Conservation (phyloP, 2,329 filamentous ascomycete genomes). For the Fusarium continuum region DNA sequence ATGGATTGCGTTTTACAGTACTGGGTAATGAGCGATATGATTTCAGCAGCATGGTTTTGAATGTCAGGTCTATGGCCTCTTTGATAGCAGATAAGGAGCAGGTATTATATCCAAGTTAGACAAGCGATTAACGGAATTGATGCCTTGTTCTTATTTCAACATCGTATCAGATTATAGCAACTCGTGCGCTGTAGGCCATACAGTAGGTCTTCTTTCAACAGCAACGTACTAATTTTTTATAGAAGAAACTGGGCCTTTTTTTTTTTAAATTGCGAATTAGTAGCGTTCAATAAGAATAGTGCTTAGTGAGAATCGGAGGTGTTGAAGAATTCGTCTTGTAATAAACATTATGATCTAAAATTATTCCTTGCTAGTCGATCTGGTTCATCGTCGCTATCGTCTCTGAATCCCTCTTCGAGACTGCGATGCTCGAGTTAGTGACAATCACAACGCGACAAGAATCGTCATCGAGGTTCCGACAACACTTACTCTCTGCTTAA, state of each 20-base stretch:
- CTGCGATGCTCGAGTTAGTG: slow-evolving; percentile 43
- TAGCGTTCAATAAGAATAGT: background rate
- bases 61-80: background rate
- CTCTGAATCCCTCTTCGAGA: slow-evolving; percentile 66
- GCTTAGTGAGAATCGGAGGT: too few relatives aligned
- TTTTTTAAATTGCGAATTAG: background rate
- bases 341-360: slow-evolving; percentile 31
- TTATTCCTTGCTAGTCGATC: slow-evolving; percentile 37
- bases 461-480: background rate
- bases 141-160: background rate
- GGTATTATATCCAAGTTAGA: background rate
- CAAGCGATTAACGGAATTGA: slow-evolving; percentile 1
- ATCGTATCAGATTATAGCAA: background rate
- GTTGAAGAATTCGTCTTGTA: background rate
- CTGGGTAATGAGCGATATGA: slow-evolving; percentile 9
- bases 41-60: slow-evolving; percentile 12
- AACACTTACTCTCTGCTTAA: slow-evolving; percentile 75
- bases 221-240: too few relatives aligned
- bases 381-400: slow-evolving; percentile 57
- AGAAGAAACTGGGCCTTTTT: background rate
- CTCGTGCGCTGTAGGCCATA: too few relatives aligned
- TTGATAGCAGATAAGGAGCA: background rate
- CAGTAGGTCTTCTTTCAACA: too few relatives aligned
- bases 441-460: background rate
- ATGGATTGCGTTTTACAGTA: background rate